Evolutionary conservation across 2,329 filamentous ascomycete genomes (phyloP).

Genomic region (Cryphonectria carpinicola): DNA sequence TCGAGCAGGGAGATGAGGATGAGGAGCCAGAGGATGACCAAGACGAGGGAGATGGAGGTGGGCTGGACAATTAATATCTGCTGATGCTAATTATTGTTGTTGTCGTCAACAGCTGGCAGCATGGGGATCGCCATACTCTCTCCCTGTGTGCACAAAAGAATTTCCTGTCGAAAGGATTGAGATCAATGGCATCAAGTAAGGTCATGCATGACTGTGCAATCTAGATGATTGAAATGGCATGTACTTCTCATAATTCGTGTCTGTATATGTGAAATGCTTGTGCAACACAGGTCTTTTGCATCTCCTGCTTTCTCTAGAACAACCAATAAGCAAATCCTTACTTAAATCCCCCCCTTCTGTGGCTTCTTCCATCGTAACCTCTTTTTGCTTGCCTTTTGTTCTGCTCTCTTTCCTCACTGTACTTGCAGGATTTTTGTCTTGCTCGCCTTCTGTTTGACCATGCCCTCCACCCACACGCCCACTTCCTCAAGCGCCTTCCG

Average conservation of each 20-base stretch:
- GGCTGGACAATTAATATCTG: conserved; percentile 11
- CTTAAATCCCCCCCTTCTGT: not conserved
- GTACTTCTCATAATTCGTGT: not conserved
- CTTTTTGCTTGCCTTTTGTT: not conserved
- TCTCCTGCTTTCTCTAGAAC: not conserved
- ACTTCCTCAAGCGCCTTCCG: conserved; percentile 58
- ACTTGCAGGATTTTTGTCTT: conserved; percentile 53
- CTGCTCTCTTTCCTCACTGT: conserved; percentile 40
- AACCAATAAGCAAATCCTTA: not conserved
- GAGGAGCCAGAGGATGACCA: conserved; percentile 32
- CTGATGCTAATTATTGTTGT: not conserved
- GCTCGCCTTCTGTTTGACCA: conserved; percentile 54
- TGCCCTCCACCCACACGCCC: conserved; percentile 56
- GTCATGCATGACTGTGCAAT: not conserved
- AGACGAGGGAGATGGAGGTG: conserved; percentile 30
- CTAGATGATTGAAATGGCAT: not conserved
- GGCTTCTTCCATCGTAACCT: not conserved
- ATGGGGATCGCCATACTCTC: not conserved
- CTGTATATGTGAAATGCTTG: not conserved
- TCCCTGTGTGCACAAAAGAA: not conserved
- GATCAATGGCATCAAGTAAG: not conserved
- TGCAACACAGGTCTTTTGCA: not conserved
- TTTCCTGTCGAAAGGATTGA: not conserved
- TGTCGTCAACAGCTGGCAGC: not conserved
- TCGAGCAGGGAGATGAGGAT: conserved; percentile 31